Evolutionary conservation across 2,329 filamentous ascomycete genomes (phyloP), one percentile per base, ranked within the genome.

Genomic region (Colletotrichum higginsianum): DNA sequence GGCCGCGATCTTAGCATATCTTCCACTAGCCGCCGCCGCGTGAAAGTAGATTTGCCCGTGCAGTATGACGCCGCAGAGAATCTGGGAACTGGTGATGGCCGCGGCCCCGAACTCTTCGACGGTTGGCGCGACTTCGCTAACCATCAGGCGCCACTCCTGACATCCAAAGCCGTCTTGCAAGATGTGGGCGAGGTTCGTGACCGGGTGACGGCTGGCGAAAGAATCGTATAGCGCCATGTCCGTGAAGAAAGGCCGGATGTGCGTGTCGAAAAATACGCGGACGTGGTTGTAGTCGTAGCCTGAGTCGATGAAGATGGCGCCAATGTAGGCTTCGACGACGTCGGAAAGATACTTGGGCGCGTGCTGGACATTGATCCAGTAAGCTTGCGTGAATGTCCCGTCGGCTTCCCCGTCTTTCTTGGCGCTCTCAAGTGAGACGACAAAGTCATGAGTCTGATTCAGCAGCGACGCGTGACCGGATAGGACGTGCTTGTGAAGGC

Each of bases 261-360:
- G 90, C 16, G 77, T 79, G n/a, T 89, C 82, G 81, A 98, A 98
- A 82, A 99, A 98, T 0, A 79, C 79, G 73, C 93, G 89, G 1
- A 98, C 92, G 21, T 91, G 86, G 15, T 80, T 80, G 80, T 92
- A 98, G 78, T 96, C 84, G 82, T 96, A 98, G 56, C 87, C 85
- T 0, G 94, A 93, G 81, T 99, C 96, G 13, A 99, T 93, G 79
- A 98, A 98, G 26, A 98, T 87, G 23, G 96, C 96, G 1, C 95
- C 96, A 3, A 98, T 84, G 76, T 95, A 96, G 0, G 96, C 90
- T 85, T 99, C 96, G 4, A 98, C 86, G 47, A 98, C 89, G 80
- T 99, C 96, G 0, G 95, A 90, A 7, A 98, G 89, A 64, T 84
- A 87, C 77, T 96, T 96, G 11, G 93, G 93, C 1, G 93, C 91